Base-by-base conservation (phyloP, 2,329 filamentous ascomycete genomes). In the Pseudocercospora crystallina region DNA sequence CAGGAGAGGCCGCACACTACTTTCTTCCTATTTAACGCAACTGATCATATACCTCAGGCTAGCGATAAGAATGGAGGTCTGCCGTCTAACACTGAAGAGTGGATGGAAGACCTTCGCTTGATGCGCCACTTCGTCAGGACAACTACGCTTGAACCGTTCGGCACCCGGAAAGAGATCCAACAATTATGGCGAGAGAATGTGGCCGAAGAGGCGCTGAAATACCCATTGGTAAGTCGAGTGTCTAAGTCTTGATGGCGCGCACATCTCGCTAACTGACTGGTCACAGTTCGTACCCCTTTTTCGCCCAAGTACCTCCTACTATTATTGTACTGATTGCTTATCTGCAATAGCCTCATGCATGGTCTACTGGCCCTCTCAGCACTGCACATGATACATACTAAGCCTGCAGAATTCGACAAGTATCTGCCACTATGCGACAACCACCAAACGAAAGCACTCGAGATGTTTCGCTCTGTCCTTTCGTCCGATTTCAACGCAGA, bases 51-150 rank as follows among this genome's bases (percentile, higher is more conserved):
- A 13, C 30, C 17, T 11, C 43, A 47, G 43, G 17, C 20, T 13
- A 43, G 47, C 26, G 47, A 49, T 7, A 37, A 43, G 33, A 49
- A 33, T 31, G 13, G 29, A 11, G 37, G 36, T 12, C 31, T 38
- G 15, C 34, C 42, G 2, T 26, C 14, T 31, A 46, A 36, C 10
- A 37, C 44, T 8, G 38, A 51, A 40, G 52, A 55, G 31, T 55
- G 52, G 52, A 49, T 55, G 52, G 48, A 51, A 32, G 52, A 55
- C 15, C 36, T 55, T 10, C 38, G 39, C 14, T 34, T 55, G 8
- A 51, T 55, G 47, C 43, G 47, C 9, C 52, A 55, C 17, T 51
- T 55, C 35, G 39, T 51, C 14, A 37, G 17, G 2, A 42, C 45
- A 20, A 55, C 52, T 5, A 40, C 36, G 14, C 38, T 47, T 7